These are phyloP conservation scores for Schizochytrium sp. DNA, from an alignment of 108 stramenopile species.

Conservation along the genomic window DNA sequence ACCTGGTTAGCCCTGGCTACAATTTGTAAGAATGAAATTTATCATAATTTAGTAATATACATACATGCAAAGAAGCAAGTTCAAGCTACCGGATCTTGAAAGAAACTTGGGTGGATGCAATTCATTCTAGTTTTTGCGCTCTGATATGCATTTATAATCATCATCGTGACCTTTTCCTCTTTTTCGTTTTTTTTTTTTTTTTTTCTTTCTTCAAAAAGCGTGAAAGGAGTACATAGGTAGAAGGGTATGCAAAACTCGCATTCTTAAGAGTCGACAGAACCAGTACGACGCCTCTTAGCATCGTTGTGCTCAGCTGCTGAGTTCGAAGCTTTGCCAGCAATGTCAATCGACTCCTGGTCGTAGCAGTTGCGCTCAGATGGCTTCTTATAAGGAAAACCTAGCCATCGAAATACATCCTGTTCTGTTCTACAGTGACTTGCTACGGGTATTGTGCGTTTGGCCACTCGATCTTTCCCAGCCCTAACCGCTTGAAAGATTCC, in stretches of 20 bases:
- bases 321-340: background rate
- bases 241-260: background rate
- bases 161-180: background rate
- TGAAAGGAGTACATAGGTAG: background rate
- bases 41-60: no score
- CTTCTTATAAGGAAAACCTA: constrained; percentile 62
- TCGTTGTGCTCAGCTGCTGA: no score
- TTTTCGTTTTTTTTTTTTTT: background rate
- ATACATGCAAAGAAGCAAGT: no score
- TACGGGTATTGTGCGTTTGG: background rate
- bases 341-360: background rate
- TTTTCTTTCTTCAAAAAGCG: background rate
- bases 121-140: background rate
- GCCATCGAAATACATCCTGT: constrained; percentile 54
- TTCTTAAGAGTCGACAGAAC: no score
- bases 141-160: background rate
- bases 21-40: no score
- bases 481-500: constrained; percentile 51
- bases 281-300: no score
- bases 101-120: background rate
- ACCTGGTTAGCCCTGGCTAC: background rate
- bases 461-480: background rate
- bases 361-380: constrained; percentile 60
- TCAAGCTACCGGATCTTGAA: no score
- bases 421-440: constrained; percentile 49